Evolutionary conservation across 331 rosid species (phyloP), one percentile per base, ranked within the genome.

Genomic region (Ulmus americana): DNA sequence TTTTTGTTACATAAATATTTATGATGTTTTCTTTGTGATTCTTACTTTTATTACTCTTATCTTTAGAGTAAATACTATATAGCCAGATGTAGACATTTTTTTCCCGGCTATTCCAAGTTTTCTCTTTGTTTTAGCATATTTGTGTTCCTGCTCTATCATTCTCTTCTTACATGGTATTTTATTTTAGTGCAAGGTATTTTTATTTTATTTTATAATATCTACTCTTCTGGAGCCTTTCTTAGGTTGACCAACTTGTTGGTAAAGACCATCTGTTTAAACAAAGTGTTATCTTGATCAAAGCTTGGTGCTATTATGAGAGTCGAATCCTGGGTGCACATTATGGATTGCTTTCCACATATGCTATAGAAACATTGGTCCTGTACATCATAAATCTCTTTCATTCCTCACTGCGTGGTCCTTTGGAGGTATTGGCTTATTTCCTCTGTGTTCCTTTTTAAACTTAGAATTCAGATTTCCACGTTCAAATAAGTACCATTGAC

Each of bases 231-330:
- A 54, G 18, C 45, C n/a, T 48, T 65, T 47, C 59, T 45, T 76
- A 88, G 97, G 84, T 82, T 65, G 95, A 91, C 65, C 76, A 63
- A 53, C 81, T 77, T 41, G 65, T 87, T 51, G 89, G 85, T 38
- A 91, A 77, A 80, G 90, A 88, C 66, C 94, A 88, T 79, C 95
- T 88, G 59, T 88, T 88, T 71, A 91, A 91, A 43, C 84, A 85
- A 68, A 91, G 96, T 68, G 82, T 88, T 65, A 83, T 91, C 59
- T 74, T 86, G 80, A 74, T 85, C 63, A 91, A 88, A 75, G 88
- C 97, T 45, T 91, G 97, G 97, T 88, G 90, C 86, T 91, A 88
- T 68, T 88, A 91, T 53, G 94, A 91, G 83, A 91, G 96, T 70
- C 95, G 92, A 55, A 75, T 86, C 71, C 90, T 91, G 10, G 97